A percentile compares a stretch with the other conserved stretches of the same genome.
Evolutionary conservation across 805 yeast genomes (phyloP).

Genomic region (Saccharomycopsis sp.): DNA sequence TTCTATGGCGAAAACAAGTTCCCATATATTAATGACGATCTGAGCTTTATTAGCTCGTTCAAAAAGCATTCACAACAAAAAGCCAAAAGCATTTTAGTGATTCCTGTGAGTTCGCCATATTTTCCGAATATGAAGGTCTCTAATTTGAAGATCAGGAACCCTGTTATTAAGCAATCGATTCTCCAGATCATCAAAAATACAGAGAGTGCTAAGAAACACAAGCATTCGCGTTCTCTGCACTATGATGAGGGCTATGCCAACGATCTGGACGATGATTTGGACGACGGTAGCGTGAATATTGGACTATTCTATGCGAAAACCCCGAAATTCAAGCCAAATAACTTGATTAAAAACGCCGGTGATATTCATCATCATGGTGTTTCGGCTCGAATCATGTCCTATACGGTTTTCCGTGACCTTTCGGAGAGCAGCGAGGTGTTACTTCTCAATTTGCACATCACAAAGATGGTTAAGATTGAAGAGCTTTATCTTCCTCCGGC

Average conservation of each 20-base stretch:
- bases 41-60: not conserved
- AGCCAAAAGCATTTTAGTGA: constrained; percentile 3
- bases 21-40: no score
- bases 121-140: constrained; percentile 12
- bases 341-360: constrained; percentile 5
- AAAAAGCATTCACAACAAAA: not conserved
- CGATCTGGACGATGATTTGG: not conserved
- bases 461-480: constrained; percentile 4
- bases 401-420: constrained; percentile 3
- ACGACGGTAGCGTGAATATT: not conserved
- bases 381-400: constrained; percentile 10
- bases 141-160: constrained; percentile 15
- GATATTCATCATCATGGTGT: constrained; percentile 18
- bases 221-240: not conserved
- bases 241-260: not conserved
- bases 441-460: constrained; percentile 9
- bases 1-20: not conserved
- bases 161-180: constrained; percentile 17
- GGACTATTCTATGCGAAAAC: constrained; percentile 15
- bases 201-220: not conserved
- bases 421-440: constrained; percentile 7
- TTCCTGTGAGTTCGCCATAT: constrained; percentile 12
- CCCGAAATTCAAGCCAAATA: constrained; percentile 1
- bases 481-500: constrained; percentile 7
- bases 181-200: constrained; percentile 6